Evolutionary conservation across 495 filamentous ascomycete genomes (phyloP).

Genomic region (Letharia lupina): DNA sequence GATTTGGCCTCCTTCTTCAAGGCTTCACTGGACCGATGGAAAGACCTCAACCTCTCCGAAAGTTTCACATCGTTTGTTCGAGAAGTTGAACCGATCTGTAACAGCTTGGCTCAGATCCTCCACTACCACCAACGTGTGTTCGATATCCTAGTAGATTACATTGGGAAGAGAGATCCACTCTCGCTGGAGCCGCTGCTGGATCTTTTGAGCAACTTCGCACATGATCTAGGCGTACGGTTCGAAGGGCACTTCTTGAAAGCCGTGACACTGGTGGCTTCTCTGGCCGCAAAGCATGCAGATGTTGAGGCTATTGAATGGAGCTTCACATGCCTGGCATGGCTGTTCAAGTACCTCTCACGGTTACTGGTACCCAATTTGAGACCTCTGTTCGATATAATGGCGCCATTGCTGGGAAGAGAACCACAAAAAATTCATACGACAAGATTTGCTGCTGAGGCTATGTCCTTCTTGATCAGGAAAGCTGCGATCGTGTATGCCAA

Average conservation of each 20-base stretch:
- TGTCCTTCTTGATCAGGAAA: slow-evolving; percentile 89
- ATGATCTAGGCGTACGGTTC: slow-evolving; percentile 81
- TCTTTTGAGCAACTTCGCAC: slow-evolving; percentile 79
- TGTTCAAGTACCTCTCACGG: slow-evolving; percentile 91
- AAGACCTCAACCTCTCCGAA: slow-evolving; percentile 78
- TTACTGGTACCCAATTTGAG: slow-evolving; percentile 76
- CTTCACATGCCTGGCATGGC: slow-evolving; percentile 86
- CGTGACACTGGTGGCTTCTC: slow-evolving; percentile 56
- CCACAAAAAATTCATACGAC: slow-evolving; percentile 75
- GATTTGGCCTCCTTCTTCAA: slow-evolving; percentile 69
- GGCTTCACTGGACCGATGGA: slow-evolving; percentile 76
- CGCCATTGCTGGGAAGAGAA: slow-evolving; percentile 76
- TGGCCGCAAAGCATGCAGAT: slow-evolving; percentile 54
- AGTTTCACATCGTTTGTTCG: slow-evolving; percentile 65
- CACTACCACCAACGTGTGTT: slow-evolving; percentile 81
- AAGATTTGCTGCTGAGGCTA: slow-evolving; percentile 85
- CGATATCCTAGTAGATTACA: slow-evolving; percentile 64
- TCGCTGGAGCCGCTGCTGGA: slow-evolving; percentile 79
- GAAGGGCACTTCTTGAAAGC: slow-evolving; percentile 73
- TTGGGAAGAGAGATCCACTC: slow-evolving; percentile 63
- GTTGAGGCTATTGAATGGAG: slow-evolving; percentile 92
- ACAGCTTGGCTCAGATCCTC: slow-evolving; percentile 84
- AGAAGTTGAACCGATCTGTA: slow-evolving; percentile 66
- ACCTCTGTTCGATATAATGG: slow-evolving; percentile 72
- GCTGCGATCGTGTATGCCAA: slow-evolving; percentile 66